Base-by-base conservation (phyloP, 768 basidiomycete genomes). In the Tubosaeta brunneosetosa region DNA sequence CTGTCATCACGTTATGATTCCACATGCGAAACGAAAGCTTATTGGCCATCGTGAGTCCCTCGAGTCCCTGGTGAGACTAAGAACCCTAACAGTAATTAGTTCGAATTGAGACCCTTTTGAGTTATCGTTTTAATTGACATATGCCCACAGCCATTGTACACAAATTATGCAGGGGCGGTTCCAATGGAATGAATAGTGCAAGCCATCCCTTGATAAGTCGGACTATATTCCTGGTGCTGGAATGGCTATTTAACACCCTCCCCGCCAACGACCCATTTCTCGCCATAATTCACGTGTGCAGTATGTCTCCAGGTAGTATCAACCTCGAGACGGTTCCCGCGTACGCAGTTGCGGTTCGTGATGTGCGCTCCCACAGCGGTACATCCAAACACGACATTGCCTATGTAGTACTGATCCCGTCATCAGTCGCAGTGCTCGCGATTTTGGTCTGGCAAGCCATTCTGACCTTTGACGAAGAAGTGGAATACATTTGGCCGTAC, bases 401-500 rank as follows among this genome's bases (percentile, higher is more conserved):
- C 34, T 47, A 34, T 9, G 6, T 11, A 11, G 3, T 52, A 8
- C 50, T 64, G 25, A 64, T 45, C 2, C 26, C 9, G 43, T 13
- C 2, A 1, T 14, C 19, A 64, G 62, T 61, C 2, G 46, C 55
- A 42, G 50, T 53, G 3, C 50, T 64, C 2, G 34, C 55, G 2
- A 14, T 62, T 36, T 29, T 62, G 11, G 32, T 58, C 16, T 62
- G 61, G 58, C 22, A 46, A 31, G 37, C 32, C 10, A 4, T 64
- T 9, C 7, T 55, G 13, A 61, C 53, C 8, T 32, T 66, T 1
- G 56, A 55, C 17, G 45, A 66, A 13, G 64, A 66, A 44, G 49
- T 58, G 34, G 36, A 47, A 0, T 64, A 50, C 17, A 50, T 68
- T 31, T 64, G 55, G 66, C 42, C 43, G 57, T 71, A 22, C 60